A percentile compares a stretch with the other conserved stretches of the same genome.
Evolutionary conservation across 148 eudicot genomes (phyloP).

Genomic region (Dianthus caryophyllus): DNA sequence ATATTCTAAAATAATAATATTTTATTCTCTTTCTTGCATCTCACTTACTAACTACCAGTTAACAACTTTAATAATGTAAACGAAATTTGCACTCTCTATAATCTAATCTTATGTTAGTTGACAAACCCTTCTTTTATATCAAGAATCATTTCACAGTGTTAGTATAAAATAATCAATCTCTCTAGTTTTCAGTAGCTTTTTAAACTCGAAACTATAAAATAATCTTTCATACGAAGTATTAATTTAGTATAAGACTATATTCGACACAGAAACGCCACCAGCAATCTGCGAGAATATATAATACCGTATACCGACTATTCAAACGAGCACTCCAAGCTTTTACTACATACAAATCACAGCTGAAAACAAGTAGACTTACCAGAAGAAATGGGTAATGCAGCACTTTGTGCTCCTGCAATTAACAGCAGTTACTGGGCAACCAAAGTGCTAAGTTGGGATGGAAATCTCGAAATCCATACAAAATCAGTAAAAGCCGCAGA

Average conservation of each 20-base stretch:
- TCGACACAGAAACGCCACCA: constrained; percentile 8
- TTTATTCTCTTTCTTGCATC: constrained; percentile 14
- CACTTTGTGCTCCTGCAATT: constrained; percentile 45
- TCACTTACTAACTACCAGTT: constrained; percentile 7
- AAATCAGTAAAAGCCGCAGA: constrained; percentile 40
- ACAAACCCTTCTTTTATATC: too few species aligned
- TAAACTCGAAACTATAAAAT: too few species aligned
- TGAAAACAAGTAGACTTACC: too few species aligned
- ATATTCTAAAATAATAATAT: constrained; percentile 6
- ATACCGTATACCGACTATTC: neutral
- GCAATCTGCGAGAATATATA: constrained; percentile 3
- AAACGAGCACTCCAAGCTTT: constrained; percentile 3
- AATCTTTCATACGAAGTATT: too few species aligned
- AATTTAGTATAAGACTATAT: too few species aligned
- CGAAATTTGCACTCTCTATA: too few species aligned
- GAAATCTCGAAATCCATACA: constrained; percentile 32
- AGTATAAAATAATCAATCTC: too few species aligned
- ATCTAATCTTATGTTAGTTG: constrained; percentile 1
- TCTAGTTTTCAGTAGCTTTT: too few species aligned
- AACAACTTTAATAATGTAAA: neutral
- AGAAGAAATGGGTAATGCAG: constrained; percentile 46
- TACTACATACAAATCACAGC: neutral
- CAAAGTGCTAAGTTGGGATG: constrained; percentile 38
- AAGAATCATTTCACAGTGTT: too few species aligned
- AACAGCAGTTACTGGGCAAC: constrained; percentile 22